A percentile compares a stretch with the other conserved stretches of the same genome.
Conservation (phyloP, 176 grass and related monocot species). For the Musa schizocarpa region DNA sequence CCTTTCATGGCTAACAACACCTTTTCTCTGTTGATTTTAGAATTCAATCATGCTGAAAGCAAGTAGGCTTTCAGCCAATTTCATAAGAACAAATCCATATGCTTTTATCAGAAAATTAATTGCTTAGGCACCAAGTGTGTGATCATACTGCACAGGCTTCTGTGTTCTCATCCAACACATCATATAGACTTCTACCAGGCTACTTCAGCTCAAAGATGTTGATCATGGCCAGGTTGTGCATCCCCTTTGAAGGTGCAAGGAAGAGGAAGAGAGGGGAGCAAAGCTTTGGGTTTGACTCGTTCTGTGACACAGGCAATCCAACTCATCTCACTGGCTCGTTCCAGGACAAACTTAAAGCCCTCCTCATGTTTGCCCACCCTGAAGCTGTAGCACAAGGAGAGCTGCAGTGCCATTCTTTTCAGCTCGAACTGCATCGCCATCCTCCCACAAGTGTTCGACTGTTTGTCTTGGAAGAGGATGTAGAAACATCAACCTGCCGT, state of each 20-base stretch:
- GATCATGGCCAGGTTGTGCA: constrained; percentile 46
- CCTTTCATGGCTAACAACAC: constrained; percentile 1
- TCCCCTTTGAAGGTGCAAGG: constrained; percentile 46
- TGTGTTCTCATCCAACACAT: not conserved
- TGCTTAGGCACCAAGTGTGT: constrained; percentile 31
- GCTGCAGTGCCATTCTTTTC: constrained; percentile 67
- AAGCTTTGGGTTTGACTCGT: constrained; percentile 65
- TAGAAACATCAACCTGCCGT: constrained; percentile 35
- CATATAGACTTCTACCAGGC: not conserved
- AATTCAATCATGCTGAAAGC: constrained; percentile 48
- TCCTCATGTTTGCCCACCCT: constrained; percentile 40
- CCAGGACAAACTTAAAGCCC: constrained; percentile 54
- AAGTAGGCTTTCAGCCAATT: constrained; percentile 15
- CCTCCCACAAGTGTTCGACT: constrained; percentile 45
- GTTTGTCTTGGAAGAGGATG: constrained; percentile 77
- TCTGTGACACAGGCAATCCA: constrained; percentile 66
- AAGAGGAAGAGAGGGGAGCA: constrained; percentile 63
- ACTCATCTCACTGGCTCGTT: constrained; percentile 50
- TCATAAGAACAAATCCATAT: constrained; percentile 17
- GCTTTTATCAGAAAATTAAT: constrained; percentile 24
- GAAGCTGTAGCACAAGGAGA: constrained; percentile 59
- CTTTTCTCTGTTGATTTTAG: constrained; percentile 16
- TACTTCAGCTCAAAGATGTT: constrained; percentile 8
- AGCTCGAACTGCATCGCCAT: constrained; percentile 61
- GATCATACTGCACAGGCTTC: constrained; percentile 4